These are phyloP conservation scores for Sphaceloma murrayae DNA, from an alignment of 2,329 filamentous ascomycete genomes.

Conservation along the genomic window DNA sequence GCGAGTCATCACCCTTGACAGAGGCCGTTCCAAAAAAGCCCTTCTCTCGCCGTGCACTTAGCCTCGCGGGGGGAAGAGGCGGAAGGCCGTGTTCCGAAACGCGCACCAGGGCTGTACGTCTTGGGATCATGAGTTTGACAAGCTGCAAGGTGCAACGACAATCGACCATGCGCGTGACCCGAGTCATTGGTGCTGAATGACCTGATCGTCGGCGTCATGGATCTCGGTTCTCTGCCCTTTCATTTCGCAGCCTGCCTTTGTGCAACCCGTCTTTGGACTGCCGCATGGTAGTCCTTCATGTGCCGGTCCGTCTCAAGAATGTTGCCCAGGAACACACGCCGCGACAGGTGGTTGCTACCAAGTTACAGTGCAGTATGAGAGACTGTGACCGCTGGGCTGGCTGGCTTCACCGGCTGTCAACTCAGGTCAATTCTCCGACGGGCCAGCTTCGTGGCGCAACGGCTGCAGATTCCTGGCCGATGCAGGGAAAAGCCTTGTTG, in stretches of 20 bases:
- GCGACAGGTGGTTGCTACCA: no score
- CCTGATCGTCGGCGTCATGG: conserved; percentile 15
- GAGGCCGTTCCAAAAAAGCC: no score
- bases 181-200: conserved; percentile 11
- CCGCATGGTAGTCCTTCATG: neutral
- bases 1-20: no score
- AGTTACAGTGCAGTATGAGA: neutral
- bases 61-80: conserved; percentile 5
- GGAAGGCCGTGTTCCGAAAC: conserved; percentile 7
- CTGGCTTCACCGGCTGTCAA: neutral
- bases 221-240: conserved; percentile 4
- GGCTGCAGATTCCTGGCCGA: conserved; percentile 7
- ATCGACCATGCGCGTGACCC: conserved; percentile 12
- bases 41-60: neutral
- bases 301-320: conserved; percentile 3
- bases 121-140: neutral
- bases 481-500: neutral
- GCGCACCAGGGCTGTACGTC: conserved; percentile 5
- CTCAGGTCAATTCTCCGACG: neutral
- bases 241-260: neutral
- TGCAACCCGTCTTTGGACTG: conserved; percentile 4
- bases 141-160: no score
- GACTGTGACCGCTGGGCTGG: neutral
- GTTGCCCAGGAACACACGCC: no score
- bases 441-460: conserved; percentile 7